phyloP scores from a whole-genome alignment of 768 basidiomycete genomes.

The Gautieria morchelliformis region DNA sequence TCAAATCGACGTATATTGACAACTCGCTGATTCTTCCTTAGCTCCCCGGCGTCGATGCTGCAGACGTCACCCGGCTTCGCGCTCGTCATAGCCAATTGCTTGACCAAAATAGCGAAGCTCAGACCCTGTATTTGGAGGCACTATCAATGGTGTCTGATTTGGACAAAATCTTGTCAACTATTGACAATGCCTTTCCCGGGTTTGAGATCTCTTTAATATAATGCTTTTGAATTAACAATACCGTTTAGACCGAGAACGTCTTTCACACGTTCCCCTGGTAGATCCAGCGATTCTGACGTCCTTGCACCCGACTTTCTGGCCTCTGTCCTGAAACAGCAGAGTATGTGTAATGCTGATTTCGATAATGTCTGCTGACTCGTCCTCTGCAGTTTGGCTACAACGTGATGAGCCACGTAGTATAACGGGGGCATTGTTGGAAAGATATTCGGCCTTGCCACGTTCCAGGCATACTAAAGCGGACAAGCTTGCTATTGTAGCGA shows the following conservation, averaged over 20 bases:
- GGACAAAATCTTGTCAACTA: slow-evolving; percentile 40
- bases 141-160: slow-evolving; percentile 52
- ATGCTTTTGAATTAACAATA: not conserved
- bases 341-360: slow-evolving; percentile 31
- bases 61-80: slow-evolving; percentile 44
- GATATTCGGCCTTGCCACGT: slow-evolving; percentile 45
- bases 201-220: slow-evolving; percentile 19
- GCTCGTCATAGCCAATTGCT: slow-evolving; percentile 42
- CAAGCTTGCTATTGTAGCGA: slow-evolving; percentile 65
- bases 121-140: slow-evolving; percentile 45
- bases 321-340: slow-evolving; percentile 53
- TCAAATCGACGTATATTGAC: not conserved
- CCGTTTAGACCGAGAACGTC: not conserved
- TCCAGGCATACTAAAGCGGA: slow-evolving; percentile 62
- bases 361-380: slow-evolving; percentile 1
- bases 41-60: slow-evolving; percentile 42
- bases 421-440: slow-evolving; percentile 46
- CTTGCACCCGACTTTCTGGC: slow-evolving; percentile 55
- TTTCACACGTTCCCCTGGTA: not conserved
- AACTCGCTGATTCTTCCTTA: slow-evolving; percentile 2
- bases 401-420: slow-evolving; percentile 46
- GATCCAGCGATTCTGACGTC: slow-evolving; percentile 27
- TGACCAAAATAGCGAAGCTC: slow-evolving; percentile 36
- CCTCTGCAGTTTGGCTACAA: slow-evolving; percentile 49
- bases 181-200: slow-evolving; percentile 40